phyloP scores from a whole-genome alignment of 2,329 filamentous ascomycete genomes.

The Xylariaceae sp. region DNA sequence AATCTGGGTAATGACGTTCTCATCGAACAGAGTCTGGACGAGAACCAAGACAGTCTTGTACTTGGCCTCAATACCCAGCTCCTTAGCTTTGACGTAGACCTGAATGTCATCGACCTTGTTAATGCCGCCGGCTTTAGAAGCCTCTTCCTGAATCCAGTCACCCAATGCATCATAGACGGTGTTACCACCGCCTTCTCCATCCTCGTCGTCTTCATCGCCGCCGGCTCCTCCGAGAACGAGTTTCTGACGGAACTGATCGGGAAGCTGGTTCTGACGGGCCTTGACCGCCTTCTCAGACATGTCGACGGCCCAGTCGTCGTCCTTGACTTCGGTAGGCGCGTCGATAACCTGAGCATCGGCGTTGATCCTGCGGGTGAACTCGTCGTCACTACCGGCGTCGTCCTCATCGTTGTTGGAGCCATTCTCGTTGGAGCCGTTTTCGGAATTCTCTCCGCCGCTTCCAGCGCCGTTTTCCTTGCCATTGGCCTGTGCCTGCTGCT shows the following conservation, averaged over 20 bases:
- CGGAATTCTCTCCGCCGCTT: conserved; percentile 56
- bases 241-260: conserved; percentile 89
- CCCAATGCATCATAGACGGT: conserved; percentile 85
- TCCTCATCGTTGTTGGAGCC: conserved; percentile 44
- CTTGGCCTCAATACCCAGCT: conserved; percentile 89
- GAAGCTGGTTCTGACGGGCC: conserved; percentile 85
- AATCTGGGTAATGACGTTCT: conserved; percentile 84
- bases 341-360: conserved; percentile 42
- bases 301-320: conserved; percentile 93
- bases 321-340: conserved; percentile 59
- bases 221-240: conserved; percentile 59
- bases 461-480: conserved; percentile 48
- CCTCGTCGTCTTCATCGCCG: conserved; percentile 67
- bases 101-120: conserved; percentile 79
- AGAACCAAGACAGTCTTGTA: conserved; percentile 89
- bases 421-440: conserved; percentile 49
- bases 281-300: conserved; percentile 93
- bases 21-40: conserved; percentile 87
- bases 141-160: conserved; percentile 78
- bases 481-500: conserved; percentile 60
- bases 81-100: conserved; percentile 94
- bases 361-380: conserved; percentile 78
- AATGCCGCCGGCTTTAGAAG: conserved; percentile 63
- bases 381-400: conserved; percentile 80
- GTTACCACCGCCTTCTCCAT: conserved; percentile 66